Percentiles rank a stretch among this genome's conserved stretches.
These are phyloP conservation scores for Starmerella gropengiesseri DNA, from an alignment of 805 yeast genomes.

Conservation along the genomic window DNA sequence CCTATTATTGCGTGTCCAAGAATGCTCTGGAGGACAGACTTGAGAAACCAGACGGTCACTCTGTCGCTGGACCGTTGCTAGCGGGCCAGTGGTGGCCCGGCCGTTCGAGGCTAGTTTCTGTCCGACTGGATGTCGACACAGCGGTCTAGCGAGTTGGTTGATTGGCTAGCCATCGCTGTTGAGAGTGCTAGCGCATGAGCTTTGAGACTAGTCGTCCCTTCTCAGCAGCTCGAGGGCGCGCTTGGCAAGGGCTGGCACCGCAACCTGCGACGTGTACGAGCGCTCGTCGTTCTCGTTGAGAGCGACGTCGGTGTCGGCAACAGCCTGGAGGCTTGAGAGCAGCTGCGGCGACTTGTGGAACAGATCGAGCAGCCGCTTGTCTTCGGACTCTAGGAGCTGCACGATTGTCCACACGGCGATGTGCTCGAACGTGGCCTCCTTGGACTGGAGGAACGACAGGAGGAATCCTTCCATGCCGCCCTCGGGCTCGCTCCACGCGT, in stretches of 20 bases:
- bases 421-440: constrained; percentile 91
- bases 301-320: constrained; percentile 26
- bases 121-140: too few species aligned
- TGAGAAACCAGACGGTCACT: too few species aligned
- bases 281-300: constrained; percentile 23
- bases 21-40: too few species aligned
- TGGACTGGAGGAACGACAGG: constrained; percentile 64
- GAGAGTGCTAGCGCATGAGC: too few species aligned
- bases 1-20: too few species aligned
- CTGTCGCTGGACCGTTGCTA: too few species aligned
- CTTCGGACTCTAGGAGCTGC: constrained; percentile 82
- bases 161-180: too few species aligned
- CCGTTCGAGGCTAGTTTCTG: too few species aligned
- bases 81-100: too few species aligned
- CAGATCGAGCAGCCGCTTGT: constrained; percentile 39
- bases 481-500: constrained; percentile 65
- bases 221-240: constrained; percentile 24
- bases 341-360: constrained; percentile 29
- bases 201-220: neutral
- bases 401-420: constrained; percentile 95
- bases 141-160: too few species aligned
- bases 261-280: constrained; percentile 29
- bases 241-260: constrained; percentile 31
- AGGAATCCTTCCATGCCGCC: constrained; percentile 83
- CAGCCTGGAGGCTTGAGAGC: constrained; percentile 27